Conservation (phyloP, 2,329 filamentous ascomycete species). For the Colletotrichum tofieldiae region DNA sequence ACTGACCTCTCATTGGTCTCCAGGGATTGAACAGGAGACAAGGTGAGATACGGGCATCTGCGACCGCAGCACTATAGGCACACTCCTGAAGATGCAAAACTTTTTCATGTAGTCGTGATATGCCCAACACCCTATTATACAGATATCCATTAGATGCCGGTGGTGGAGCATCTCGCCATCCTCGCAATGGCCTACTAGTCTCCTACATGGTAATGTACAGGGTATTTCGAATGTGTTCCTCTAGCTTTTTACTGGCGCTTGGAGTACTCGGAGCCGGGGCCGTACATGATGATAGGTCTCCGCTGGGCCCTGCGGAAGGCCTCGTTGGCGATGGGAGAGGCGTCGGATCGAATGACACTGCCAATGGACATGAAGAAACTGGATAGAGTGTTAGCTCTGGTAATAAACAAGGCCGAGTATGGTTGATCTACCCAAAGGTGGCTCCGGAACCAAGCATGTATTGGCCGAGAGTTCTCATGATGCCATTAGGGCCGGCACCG, state of each 20-base stretch:
- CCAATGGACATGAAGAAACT: constrained; percentile 99
- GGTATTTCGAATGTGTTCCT: constrained; percentile 8
- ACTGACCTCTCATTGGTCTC: background rate
- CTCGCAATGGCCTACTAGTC: constrained; percentile 4
- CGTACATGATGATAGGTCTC: constrained; percentile 78
- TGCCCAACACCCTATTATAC: constrained; percentile 39
- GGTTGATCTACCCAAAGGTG: constrained; percentile 85
- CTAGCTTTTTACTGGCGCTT: constrained; percentile 41
- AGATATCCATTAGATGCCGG: constrained; percentile 36
- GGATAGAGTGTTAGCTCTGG: constrained; percentile 9
- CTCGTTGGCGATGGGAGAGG: constrained; percentile 81
- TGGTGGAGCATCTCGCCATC: constrained; percentile 22
- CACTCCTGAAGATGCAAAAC: constrained; percentile 25
- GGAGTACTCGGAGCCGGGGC: constrained; percentile 52
- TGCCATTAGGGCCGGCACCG: constrained; percentile 92
- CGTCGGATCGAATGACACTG: constrained; percentile 94
- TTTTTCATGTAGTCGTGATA: constrained; percentile 42
- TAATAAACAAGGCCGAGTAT: background rate
- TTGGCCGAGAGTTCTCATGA: constrained; percentile 94
- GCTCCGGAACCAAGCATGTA: constrained; percentile 97
- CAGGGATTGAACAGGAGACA: background rate
- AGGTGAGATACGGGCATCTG: background rate
- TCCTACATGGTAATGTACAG: constrained; percentile 40
- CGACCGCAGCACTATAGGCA: background rate
- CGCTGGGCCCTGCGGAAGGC: constrained; percentile 83